phyloP scores from a whole-genome alignment of 805 yeast species.

The Wickerhamomyces chambardii region DNA sequence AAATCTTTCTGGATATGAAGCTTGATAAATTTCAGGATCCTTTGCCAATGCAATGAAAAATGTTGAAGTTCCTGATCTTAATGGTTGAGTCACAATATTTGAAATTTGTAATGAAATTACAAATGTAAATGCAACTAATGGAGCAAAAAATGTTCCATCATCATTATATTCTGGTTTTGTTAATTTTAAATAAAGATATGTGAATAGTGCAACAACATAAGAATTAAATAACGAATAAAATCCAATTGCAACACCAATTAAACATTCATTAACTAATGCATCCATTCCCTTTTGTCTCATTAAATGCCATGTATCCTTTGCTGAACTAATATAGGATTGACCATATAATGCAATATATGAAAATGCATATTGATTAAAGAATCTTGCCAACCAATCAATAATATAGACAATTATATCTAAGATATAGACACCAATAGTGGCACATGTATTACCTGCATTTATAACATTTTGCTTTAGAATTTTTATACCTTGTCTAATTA shows the following conservation, averaged over 20 bases:
- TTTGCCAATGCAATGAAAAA: constrained; percentile 77
- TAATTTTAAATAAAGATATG: constrained; percentile 56
- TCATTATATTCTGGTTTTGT: constrained; percentile 61
- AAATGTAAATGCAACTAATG: constrained; percentile 66
- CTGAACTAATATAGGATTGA: constrained; percentile 61
- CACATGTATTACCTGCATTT: constrained; percentile 40
- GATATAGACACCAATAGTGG: constrained; percentile 41
- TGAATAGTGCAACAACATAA: constrained; percentile 51
- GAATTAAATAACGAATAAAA: constrained; percentile 69
- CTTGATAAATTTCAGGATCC: constrained; percentile 76
- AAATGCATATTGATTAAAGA: constrained; percentile 87
- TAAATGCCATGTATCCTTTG: constrained; percentile 76
- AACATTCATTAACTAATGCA: constrained; percentile 76
- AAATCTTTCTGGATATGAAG: constrained; percentile 61
- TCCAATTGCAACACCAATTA: constrained; percentile 71
- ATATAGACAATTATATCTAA: constrained; percentile 53
- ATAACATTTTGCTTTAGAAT: constrained; percentile 44
- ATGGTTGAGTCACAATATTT: constrained; percentile 61
- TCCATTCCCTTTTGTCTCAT: constrained; percentile 74
- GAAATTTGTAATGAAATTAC: constrained; percentile 71
- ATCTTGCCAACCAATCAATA: constrained; percentile 71
- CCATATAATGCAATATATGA: constrained; percentile 86
- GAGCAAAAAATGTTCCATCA: constrained; percentile 55
- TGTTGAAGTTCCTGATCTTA: constrained; percentile 76
- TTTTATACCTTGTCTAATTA: constrained; percentile 46